Base-by-base conservation (phyloP, 2,329 filamentous ascomycete species). In the Botrytis porri region DNA sequence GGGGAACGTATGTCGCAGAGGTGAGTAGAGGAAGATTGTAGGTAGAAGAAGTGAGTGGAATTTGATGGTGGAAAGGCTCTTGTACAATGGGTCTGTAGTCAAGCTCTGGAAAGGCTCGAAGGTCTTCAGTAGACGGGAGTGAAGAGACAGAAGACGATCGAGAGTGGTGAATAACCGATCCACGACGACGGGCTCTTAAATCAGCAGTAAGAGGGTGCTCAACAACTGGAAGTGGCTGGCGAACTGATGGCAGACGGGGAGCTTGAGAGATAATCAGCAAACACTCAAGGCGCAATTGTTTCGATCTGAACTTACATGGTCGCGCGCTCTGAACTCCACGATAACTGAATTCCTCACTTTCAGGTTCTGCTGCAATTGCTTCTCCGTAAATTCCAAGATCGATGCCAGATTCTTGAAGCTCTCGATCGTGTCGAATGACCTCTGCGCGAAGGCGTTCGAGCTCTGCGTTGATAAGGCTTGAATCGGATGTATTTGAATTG, bases 261-360 rank as follows among this genome's bases (percentile, higher is more conserved):
- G 39, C 67, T 62, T n/a, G 1, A 32, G 41, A 45, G 54, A 45
- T 7, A 35, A 62, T 70, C 22, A 70, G 67, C 8, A 62, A 57
- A 37, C 6, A 22, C n/a, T 62, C 35, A 29, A 45, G 43, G 67
- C 51, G 48, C 67, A 70, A 62, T 37, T 37, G 41, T 45, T 43
- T 37, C 39, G 54, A 70, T 45, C 67, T 60, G 35, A 70, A 45
- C 54, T 62, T 45, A 70, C 67, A n/a, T 62, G n/a, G 51, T 69
- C 35, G 35, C 10, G 48, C 65, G 20, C 65, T 69, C 32, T 59
- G 48, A 22, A 69, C 65, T 32, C 65, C 65, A 57, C 65, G 65
- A 32, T 69, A 69, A 57, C 29, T 69, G 10, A 69, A 57, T 37
- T 51, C 12, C 12, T 69, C 65, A 22, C 65, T 57, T 57, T 69